phyloP scores from a whole-genome alignment of 371 early-diverging fungal species.

The Mucor indicus region DNA sequence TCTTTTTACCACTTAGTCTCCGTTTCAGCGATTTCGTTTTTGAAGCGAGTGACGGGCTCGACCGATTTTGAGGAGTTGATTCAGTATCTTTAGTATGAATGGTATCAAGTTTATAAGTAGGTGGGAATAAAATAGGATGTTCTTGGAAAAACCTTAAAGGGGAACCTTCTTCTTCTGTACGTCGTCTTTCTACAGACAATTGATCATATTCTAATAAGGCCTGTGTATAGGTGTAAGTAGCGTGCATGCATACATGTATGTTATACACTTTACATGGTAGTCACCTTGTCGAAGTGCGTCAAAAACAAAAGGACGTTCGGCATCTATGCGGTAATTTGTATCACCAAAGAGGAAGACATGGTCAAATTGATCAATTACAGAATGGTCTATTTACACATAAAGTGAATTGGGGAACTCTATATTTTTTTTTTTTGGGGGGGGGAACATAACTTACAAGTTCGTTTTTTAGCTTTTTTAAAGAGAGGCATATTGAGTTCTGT shows the following conservation, averaged over 20 bases:
- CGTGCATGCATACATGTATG: neutral
- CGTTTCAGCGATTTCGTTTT: constrained; percentile 2
- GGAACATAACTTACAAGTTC: constrained; percentile 1
- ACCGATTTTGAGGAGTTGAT: too few relatives aligned
- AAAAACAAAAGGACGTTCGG: constrained; percentile 53
- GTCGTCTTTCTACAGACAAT: constrained; percentile 48
- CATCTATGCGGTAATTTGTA: constrained; percentile 75
- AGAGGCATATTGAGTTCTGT: constrained; percentile 32
- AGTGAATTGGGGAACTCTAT: too few relatives aligned
- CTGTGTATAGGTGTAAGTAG: too few relatives aligned
- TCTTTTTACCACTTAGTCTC: neutral
- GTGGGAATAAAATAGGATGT: constrained; percentile 76
- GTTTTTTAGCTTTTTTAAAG: constrained; percentile 18
- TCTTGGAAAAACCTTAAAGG: constrained; percentile 68
- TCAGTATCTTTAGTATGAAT: constrained; percentile 7
- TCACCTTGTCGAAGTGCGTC: constrained; percentile 43
- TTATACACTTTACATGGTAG: constrained; percentile 30
- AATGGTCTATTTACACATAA: constrained; percentile 13
- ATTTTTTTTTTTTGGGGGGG: neutral
- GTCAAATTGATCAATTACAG: constrained; percentile 56
- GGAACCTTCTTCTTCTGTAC: constrained; percentile 32
- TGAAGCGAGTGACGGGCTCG: too few relatives aligned
- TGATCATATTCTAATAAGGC: constrained; percentile 63
- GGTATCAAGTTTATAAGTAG: constrained; percentile 86
- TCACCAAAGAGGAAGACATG: constrained; percentile 79